These are phyloP conservation scores for Mrakia blollopis DNA, from an alignment of 768 basidiomycete species.

Conservation along the genomic window DNA sequence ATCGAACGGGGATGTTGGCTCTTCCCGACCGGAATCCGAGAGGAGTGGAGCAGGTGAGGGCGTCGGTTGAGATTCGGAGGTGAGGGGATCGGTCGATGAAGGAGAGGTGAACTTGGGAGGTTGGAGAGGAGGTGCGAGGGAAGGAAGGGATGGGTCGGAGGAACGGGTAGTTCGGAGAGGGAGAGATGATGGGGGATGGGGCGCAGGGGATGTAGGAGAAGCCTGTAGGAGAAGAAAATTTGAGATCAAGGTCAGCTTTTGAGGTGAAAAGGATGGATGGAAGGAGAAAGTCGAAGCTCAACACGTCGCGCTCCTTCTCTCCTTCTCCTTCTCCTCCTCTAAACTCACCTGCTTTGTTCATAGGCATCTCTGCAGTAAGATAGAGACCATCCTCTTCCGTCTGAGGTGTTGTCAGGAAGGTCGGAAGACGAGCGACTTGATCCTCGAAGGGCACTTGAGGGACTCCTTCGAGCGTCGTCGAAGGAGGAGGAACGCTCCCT, in stretches of 20 bases:
- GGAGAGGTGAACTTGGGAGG: constrained; percentile 15
- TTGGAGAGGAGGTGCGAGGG: background rate
- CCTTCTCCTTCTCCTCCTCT: background rate
- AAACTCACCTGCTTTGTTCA: constrained; percentile 28
- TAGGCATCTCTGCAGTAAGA: constrained; percentile 22
- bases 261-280: background rate
- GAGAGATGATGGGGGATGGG: constrained; percentile 14
- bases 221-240: constrained; percentile 3
- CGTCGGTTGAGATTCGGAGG: constrained; percentile 72
- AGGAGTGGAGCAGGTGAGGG: constrained; percentile 66
- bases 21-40: constrained; percentile 88
- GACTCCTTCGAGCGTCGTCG: background rate
- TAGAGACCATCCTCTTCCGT: constrained; percentile 24
- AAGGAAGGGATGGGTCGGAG: constrained; percentile 22
- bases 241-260: constrained; percentile 1
- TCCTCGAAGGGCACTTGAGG: background rate
- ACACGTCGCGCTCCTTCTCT: constrained; percentile 4
- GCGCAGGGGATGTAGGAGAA: constrained; percentile 32
- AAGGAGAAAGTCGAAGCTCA: constrained; percentile 8
- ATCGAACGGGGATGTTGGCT: constrained; percentile 78
- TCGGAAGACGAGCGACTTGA: constrained; percentile 9
- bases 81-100: constrained; percentile 66
- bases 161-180: constrained; percentile 13
- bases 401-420: constrained; percentile 19
- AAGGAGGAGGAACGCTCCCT: background rate